These are phyloP conservation scores for Penicillium parvum DNA, from an alignment of 495 filamentous ascomycete species.

Conservation along the genomic window DNA sequence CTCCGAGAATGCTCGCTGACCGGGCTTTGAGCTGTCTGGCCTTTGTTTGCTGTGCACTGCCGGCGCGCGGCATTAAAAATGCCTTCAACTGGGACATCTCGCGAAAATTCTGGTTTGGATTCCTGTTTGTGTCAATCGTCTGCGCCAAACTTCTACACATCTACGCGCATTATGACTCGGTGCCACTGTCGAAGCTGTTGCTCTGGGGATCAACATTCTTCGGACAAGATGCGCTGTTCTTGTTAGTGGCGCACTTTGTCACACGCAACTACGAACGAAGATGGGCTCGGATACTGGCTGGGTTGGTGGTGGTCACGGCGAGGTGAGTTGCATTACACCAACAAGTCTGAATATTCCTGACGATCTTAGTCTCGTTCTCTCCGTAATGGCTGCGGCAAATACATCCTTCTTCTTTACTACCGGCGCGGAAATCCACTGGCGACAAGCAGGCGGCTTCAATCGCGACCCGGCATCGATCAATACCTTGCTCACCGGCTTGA, in stretches of 20 bases:
- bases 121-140: constrained; percentile 18
- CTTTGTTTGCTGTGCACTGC: constrained; percentile 14
- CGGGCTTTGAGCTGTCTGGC: constrained; percentile 1
- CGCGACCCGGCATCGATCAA: constrained; percentile 33
- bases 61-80: constrained; percentile 6
- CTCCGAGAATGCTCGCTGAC: constrained; percentile 4
- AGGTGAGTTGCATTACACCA: constrained; percentile 13
- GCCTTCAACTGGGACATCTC: constrained; percentile 11
- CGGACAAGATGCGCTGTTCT: constrained; percentile 19
- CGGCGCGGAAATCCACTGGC: constrained; percentile 41
- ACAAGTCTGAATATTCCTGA: too few relatives aligned
- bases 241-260: constrained; percentile 14
- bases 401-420: constrained; percentile 34
- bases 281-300: constrained; percentile 9
- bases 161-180: constrained; percentile 22
- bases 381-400: constrained; percentile 35
- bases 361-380: constrained; percentile 33
- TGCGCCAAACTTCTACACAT: constrained; percentile 27
- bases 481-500: constrained; percentile 36
- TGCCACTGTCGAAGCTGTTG: constrained; percentile 13
- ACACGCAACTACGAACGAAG: constrained; percentile 5
- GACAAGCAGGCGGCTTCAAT: constrained; percentile 31
- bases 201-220: constrained; percentile 30
- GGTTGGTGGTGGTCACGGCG: constrained; percentile 5
- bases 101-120: constrained; percentile 19